Conservation (phyloP, 495 filamentous ascomycete genomes). For the Aspergillus haitiensis region DNA sequence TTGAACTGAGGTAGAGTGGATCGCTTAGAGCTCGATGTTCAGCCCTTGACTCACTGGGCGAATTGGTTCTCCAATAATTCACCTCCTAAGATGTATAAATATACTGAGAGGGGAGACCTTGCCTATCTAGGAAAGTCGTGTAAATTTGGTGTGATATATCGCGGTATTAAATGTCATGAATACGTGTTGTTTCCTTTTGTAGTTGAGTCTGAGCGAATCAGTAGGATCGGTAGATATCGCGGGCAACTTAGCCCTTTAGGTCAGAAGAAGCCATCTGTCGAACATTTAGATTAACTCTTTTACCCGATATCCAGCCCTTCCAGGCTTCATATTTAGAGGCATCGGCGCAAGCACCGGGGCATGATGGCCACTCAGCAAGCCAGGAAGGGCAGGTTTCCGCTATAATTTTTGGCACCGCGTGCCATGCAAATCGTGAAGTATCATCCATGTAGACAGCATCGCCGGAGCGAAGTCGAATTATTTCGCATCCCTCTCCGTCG, state of each 20-base stretch:
- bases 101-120: too few species aligned
- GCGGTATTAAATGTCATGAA: too few species aligned
- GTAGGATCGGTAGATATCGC: background rate
- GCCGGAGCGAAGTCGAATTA: conserved; percentile 71
- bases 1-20: too few species aligned
- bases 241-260: background rate
- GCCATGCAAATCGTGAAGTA: conserved; percentile 82
- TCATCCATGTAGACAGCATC: conserved; percentile 83
- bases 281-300: conserved; percentile 88
- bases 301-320: conserved; percentile 81
- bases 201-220: too few species aligned
- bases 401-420: conserved; percentile 83
- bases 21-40: too few species aligned
- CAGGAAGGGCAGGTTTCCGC: conserved; percentile 72
- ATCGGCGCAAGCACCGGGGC: conserved; percentile 27
- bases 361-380: conserved; percentile 73
- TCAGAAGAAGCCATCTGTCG: conserved; percentile 67
- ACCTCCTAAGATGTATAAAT: too few species aligned
- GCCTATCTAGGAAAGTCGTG: too few species aligned
- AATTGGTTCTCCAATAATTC: too few species aligned
- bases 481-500: conserved; percentile 48
- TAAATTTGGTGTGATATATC: too few species aligned
- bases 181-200: too few species aligned
- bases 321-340: conserved; percentile 56
- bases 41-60: too few species aligned